phyloP scores from a whole-genome alignment of 345 rosid genomes.

The Chamaenerion angustifolium region DNA sequence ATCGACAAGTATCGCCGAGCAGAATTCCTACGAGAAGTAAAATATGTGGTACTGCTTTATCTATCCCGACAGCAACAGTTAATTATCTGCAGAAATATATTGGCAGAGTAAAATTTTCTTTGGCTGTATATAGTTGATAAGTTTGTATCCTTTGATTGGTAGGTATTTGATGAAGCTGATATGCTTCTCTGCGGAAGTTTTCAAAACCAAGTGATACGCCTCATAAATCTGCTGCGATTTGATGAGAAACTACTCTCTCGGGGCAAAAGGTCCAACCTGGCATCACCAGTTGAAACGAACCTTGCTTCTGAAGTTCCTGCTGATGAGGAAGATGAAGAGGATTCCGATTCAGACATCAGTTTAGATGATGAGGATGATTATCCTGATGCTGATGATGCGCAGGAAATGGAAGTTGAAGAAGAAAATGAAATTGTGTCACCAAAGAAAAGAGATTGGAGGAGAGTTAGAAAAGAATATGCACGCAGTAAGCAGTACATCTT shows the following conservation, averaged over 20 bases:
- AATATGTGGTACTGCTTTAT: constrained; percentile 54
- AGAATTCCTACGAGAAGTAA: constrained; percentile 51
- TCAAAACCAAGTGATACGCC: constrained; percentile 75
- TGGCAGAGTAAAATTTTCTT: not conserved
- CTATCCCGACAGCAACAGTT: not conserved
- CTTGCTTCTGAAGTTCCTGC: constrained; percentile 15
- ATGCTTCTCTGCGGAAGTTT: constrained; percentile 92
- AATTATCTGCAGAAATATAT: not conserved
- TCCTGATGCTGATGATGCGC: constrained; percentile 3
- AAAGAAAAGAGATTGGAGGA: constrained; percentile 58
- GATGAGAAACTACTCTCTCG: constrained; percentile 68
- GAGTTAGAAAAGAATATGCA: constrained; percentile 54
- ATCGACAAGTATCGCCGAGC: constrained; percentile 31
- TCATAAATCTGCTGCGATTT: constrained; percentile 64
- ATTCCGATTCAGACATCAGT: constrained; percentile 14
- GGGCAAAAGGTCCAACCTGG: constrained; percentile 17
- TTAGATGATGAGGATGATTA: constrained; percentile 27
- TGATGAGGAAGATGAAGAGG: constrained; percentile 19
- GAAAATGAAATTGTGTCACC: constrained; percentile 17
- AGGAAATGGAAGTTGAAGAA: constrained; percentile 8
- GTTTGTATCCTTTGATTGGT: constrained; percentile 10
- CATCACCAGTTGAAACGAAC: constrained; percentile 16
- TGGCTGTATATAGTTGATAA: not conserved
- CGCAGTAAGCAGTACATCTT: constrained; percentile 90
- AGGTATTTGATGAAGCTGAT: constrained; percentile 98